Conservation (phyloP, 306 rosid genomes). For the Dryas octopetala region DNA sequence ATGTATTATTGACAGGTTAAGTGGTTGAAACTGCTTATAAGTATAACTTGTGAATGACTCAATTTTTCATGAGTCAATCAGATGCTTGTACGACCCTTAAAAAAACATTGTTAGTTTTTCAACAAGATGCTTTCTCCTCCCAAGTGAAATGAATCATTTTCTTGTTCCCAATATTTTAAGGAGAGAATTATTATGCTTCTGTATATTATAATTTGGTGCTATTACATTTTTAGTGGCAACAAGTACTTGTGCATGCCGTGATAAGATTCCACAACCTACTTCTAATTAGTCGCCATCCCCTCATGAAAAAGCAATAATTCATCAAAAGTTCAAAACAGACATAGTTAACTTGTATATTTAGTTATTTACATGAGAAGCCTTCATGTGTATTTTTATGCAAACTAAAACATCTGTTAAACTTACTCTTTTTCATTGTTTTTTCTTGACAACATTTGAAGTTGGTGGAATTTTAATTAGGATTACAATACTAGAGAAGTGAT, state of each 20-base stretch:
- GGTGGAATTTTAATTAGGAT: too few species aligned
- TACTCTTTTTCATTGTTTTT: too few species aligned
- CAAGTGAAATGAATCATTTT: conserved; percentile 9
- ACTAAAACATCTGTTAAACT: too few species aligned
- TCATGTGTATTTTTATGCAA: too few species aligned
- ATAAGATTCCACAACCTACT: not conserved
- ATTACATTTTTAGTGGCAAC: not conserved
- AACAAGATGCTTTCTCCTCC: not conserved
- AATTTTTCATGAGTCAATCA: not conserved
- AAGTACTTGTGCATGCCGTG: not conserved
- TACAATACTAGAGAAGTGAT: too few species aligned
- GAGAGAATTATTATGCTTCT: not conserved
- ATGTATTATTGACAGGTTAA: not conserved
- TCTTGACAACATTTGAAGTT: too few species aligned
- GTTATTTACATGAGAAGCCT: too few species aligned
- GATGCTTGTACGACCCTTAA: not conserved
- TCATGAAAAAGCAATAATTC: not conserved
- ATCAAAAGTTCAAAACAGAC: too few species aligned
- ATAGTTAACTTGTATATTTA: too few species aligned
- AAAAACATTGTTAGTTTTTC: not conserved
- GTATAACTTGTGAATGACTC: not conserved
- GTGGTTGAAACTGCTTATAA: not conserved
- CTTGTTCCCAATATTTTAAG: not conserved
- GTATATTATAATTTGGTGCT: not conserved
- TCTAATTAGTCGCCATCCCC: not conserved